These are phyloP conservation scores for Microstegium vimineum DNA, from an alignment of 176 grass and related monocot species.

Conservation along the genomic window DNA sequence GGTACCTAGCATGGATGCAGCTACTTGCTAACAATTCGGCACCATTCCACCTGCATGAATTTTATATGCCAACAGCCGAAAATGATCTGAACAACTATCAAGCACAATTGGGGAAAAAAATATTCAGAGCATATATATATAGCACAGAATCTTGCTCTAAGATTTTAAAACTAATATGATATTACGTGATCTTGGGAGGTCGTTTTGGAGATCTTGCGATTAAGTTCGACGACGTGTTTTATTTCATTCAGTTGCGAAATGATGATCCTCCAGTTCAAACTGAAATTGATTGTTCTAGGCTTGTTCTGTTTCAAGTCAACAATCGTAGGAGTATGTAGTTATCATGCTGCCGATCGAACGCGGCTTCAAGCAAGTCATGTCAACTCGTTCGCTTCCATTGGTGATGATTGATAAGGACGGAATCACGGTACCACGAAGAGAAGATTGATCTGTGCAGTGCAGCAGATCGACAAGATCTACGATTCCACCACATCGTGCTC, in stretches of 20 bases:
- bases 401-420: background rate
- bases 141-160: background rate
- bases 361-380: too few relatives aligned
- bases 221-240: background rate
- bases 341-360: background rate
- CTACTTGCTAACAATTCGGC: constrained; percentile 27
- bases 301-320: background rate
- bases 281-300: background rate
- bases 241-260: background rate
- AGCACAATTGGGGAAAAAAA: background rate
- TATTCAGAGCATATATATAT: background rate
- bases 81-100: background rate
- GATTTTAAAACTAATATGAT: background rate
- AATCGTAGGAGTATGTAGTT: background rate
- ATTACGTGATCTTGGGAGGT: background rate
- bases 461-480: constrained; percentile 4
- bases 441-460: background rate
- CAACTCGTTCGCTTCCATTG: background rate
- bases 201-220: background rate
- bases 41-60: constrained; percentile 20
- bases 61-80: background rate
- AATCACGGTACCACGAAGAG: too few relatives aligned
- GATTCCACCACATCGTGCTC: constrained; percentile 19
- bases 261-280: background rate
- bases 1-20: background rate